Base-by-base conservation (phyloP, 2,329 filamentous ascomycete species). In the Stagonosporopsis vannaccii region DNA sequence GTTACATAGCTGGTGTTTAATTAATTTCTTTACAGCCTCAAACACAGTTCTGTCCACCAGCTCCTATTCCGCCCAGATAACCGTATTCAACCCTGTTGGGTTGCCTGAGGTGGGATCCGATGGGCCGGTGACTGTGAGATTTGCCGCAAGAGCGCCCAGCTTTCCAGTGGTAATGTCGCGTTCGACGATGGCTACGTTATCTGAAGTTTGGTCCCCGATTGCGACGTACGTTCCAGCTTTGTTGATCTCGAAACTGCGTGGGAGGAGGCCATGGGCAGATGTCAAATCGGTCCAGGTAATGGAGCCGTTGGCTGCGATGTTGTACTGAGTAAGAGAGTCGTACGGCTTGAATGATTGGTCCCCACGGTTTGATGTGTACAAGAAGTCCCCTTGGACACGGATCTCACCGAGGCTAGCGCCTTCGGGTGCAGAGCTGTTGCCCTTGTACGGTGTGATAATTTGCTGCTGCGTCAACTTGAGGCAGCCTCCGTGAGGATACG, bases 291-390 rank as follows among this genome's bases (percentile, higher is more conserved):
- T 65, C 61, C 68, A 75, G 2, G 65, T 58, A 4, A 77, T 59
- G 2, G 60, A 56, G 17, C 73, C 74, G 17, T 65, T 63, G 19
- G 67, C 55, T 28, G 63, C 63, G 52, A 77, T 75, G 43, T 60
- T 65, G 58, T 71, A 77, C 28, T 72, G 70, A 11, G 71, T 70
- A n/a, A 76, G 65, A 12, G 73, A 75, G 44, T 75, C 72, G 23
- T 71, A 68, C 1, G 61, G 75, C 13, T 56, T 60, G 42, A 75
- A 76, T 19, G 69, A 69, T 62, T 73, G 72, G 53, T 77, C 74
- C 43, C 73, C 75, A 28, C 74, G 68, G 58, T 74, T 75, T 8
- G 73, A 66, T 4, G 62, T 65, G 61, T 76, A 76, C 36, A 76
- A 51, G 55, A 71, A 74, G 60, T 72, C 68, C 26, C 58, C 73